phyloP scores from a whole-genome alignment of 2,329 filamentous ascomycete genomes.

The Pseudopithomyces maydicus region DNA sequence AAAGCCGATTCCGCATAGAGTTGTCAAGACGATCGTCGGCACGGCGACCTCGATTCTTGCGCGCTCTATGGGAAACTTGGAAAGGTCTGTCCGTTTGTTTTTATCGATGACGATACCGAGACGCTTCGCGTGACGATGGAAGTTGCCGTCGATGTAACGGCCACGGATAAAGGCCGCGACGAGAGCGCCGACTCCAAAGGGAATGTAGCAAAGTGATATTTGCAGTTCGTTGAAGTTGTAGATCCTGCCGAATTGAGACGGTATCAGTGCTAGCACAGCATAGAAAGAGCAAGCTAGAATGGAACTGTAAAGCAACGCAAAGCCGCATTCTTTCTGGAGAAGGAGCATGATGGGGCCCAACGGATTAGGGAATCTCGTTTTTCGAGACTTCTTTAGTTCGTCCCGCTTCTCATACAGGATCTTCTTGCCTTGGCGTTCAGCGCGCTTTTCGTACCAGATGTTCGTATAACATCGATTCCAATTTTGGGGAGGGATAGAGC shows the following conservation, averaged over 20 bases:
- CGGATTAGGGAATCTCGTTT: neutral
- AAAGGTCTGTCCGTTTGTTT: neutral
- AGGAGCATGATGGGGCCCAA: neutral
- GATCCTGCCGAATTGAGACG: slow-evolving; percentile 8
- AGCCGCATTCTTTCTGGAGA: neutral
- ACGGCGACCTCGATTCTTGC: neutral
- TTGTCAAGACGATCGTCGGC: neutral
- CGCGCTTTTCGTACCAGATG: neutral
- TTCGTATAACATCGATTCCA: neutral
- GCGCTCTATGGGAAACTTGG: neutral
- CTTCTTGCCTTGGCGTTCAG: neutral
- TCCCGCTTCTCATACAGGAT: neutral
- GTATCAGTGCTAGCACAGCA: slow-evolving; percentile 6
- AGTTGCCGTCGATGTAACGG: slow-evolving; percentile 68
- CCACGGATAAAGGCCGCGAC: neutral
- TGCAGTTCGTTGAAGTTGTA: slow-evolving; percentile 13
- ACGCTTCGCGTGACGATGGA: slow-evolving; percentile 66
- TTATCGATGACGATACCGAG: slow-evolving; percentile 47
- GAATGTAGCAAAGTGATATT: slow-evolving; percentile 7
- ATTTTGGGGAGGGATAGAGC: neutral
- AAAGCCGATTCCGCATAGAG: neutral
- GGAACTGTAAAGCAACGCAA: slow-evolving; percentile 10
- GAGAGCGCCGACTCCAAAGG: neutral
- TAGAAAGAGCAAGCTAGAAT: slow-evolving; percentile 6
- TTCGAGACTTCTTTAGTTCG: neutral